Conservation (phyloP, 2,329 filamentous ascomycete species). For the Pyrenophora graminea region DNA sequence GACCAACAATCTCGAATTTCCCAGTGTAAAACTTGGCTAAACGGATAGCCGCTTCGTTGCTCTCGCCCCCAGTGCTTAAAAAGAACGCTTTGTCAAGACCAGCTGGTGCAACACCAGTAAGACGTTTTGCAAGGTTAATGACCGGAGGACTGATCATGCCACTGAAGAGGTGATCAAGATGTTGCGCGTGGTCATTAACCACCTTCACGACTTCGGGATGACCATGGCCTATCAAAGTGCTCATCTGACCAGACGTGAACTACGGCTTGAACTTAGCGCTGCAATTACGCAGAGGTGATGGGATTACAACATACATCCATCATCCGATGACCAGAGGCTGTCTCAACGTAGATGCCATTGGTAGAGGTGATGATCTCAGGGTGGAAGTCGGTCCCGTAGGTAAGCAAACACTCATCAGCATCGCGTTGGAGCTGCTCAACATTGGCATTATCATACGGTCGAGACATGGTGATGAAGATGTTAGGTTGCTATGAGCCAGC, state of each 20-base stretch:
- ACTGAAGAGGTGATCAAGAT: constrained; percentile 43
- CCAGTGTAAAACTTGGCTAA: constrained; percentile 67
- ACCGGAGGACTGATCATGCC: constrained; percentile 45
- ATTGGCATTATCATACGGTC: constrained; percentile 21
- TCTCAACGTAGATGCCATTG: constrained; percentile 37
- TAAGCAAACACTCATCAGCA: constrained; percentile 27
- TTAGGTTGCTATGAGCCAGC: too few species aligned
- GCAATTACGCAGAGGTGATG: neutral
- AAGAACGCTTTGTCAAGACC: constrained; percentile 43
- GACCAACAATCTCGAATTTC: constrained; percentile 67
- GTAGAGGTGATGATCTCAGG: constrained; percentile 37
- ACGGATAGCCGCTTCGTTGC: constrained; percentile 64
- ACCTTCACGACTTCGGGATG: constrained; percentile 41
- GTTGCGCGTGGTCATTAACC: constrained; percentile 31
- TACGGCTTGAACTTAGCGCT: neutral
- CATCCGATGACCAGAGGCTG: constrained; percentile 36
- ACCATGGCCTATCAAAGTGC: constrained; percentile 33
- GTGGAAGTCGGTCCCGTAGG: constrained; percentile 32
- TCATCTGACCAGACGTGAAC: constrained; percentile 17
- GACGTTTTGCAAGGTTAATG: constrained; percentile 35
- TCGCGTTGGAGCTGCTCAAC: constrained; percentile 26
- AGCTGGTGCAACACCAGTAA: constrained; percentile 30
- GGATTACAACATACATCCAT: constrained; percentile 28
- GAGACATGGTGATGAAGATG: constrained; percentile 12
- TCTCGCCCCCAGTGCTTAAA: constrained; percentile 41